Conservation (phyloP, 2,329 filamentous ascomycete genomes). For the Corinectria fuckeliana region DNA sequence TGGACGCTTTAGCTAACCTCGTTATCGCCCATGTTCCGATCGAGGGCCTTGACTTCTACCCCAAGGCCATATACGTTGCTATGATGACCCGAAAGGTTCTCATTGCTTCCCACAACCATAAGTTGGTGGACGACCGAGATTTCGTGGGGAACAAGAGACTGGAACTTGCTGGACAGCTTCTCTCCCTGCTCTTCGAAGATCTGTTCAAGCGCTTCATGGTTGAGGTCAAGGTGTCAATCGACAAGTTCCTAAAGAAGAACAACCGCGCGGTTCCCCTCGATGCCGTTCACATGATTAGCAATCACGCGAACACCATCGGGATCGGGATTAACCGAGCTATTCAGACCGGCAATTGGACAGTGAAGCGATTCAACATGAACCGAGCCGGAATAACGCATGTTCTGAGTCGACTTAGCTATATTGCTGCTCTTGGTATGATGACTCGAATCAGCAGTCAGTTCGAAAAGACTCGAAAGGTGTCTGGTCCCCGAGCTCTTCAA, state of each 20-base stretch:
- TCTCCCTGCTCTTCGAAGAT: constrained; percentile 95
- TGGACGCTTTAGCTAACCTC: constrained; percentile 90
- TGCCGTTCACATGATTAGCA: constrained; percentile 81
- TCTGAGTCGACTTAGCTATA: constrained; percentile 92
- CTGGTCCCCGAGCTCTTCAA: constrained; percentile 91
- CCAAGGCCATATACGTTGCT: constrained; percentile 95
- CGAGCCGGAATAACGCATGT: constrained; percentile 96
- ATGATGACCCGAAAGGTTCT: constrained; percentile 97
- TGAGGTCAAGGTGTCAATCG: constrained; percentile 90
- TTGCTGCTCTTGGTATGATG: constrained; percentile 98
- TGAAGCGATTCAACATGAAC: constrained; percentile 99
- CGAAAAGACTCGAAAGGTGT: constrained; percentile 97
- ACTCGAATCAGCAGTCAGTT: constrained; percentile 98
- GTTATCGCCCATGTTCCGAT: constrained; percentile 96
- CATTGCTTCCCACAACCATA: constrained; percentile 90
- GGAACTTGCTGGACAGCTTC: constrained; percentile 90
- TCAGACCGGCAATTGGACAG: constrained; percentile 95
- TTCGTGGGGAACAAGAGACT: constrained; percentile 98
- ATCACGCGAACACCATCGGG: constrained; percentile 86
- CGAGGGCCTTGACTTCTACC: constrained; percentile 88
- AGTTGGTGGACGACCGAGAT: constrained; percentile 92
- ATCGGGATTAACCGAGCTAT: constrained; percentile 95
- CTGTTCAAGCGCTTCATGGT: constrained; percentile 94
- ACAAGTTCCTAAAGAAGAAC: constrained; percentile 94
- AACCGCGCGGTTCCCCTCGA: constrained; percentile 89